Percentiles rank a stretch among this genome's conserved stretches.
phyloP scores from a whole-genome alignment of 2,329 filamentous ascomycete species.

The Phyllosticta paracitricarpa region DNA sequence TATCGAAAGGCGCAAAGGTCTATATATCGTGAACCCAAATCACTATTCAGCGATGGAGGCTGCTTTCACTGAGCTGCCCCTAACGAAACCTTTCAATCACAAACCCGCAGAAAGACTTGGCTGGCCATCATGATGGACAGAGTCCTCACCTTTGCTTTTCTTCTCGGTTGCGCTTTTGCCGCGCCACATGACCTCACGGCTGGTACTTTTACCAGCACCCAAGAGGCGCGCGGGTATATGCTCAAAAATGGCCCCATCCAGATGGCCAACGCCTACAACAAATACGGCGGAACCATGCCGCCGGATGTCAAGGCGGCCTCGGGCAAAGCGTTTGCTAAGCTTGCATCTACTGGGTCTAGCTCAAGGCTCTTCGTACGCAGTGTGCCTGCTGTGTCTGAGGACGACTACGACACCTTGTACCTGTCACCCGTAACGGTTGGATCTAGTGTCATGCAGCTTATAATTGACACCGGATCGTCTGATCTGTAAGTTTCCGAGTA shows the following conservation, averaged over 20 bases:
- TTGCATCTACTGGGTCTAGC: not conserved
- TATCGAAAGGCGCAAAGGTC: not conserved
- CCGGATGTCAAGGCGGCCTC: conserved; percentile 21
- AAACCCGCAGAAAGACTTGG: not conserved
- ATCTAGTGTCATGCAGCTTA: conserved; percentile 51
- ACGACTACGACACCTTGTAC: conserved; percentile 25
- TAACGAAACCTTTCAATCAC: not conserved
- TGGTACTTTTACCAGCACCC: conserved; percentile 22
- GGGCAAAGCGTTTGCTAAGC: conserved; percentile 21
- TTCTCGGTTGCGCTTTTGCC: not conserved
- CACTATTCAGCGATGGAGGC: not conserved
- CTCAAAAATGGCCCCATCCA: conserved; percentile 23
- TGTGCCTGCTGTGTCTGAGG: conserved; percentile 13
- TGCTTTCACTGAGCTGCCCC: not conserved
- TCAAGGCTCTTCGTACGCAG: conserved; percentile 24
- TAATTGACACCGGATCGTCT: conserved; percentile 61
- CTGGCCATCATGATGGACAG: not conserved
- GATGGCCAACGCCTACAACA: conserved; percentile 31
- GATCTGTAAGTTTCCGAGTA: conserved; percentile 55
- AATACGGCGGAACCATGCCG: conserved; percentile 25
- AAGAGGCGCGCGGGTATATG: conserved; percentile 20
- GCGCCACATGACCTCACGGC: not conserved
- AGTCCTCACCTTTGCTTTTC: not conserved
- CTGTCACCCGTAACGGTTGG: conserved; percentile 52
- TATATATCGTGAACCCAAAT: not conserved